Conservation (phyloP, 768 basidiomycete species). For the Rhodotorula kratochvilovae region DNA sequence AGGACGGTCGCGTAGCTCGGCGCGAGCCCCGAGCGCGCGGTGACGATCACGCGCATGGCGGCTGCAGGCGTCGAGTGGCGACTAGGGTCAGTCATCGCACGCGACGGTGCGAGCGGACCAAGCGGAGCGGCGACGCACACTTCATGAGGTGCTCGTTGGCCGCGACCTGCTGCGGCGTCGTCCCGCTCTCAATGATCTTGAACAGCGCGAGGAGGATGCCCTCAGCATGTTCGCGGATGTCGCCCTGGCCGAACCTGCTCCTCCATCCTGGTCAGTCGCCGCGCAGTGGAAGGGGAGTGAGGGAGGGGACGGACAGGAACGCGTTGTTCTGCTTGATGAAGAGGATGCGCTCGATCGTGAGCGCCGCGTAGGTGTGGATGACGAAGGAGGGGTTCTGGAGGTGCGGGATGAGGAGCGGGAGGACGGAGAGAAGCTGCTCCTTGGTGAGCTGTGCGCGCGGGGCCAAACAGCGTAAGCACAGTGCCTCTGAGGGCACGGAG, state of each 20-base stretch:
- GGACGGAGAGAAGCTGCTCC: slow-evolving; percentile 81
- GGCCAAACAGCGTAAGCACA: no score
- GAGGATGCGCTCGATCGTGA: slow-evolving; percentile 92
- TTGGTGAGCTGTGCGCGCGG: slow-evolving; percentile 67
- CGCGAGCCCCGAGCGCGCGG: slow-evolving; percentile 71
- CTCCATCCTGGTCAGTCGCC: neutral
- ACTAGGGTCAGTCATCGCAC: neutral
- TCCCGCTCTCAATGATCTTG: slow-evolving; percentile 69
- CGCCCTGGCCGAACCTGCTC: slow-evolving; percentile 74
- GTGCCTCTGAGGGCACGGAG: neutral
- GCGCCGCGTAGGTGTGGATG: slow-evolving; percentile 90
- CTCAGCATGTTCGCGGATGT: slow-evolving; percentile 77
- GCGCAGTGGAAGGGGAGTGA: neutral
- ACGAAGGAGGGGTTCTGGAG: slow-evolving; percentile 81
- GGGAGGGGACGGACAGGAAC: slow-evolving; percentile 59
- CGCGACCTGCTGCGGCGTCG: slow-evolving; percentile 82
- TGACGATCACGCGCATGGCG: slow-evolving; percentile 87
- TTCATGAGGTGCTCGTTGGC: slow-evolving; percentile 99
- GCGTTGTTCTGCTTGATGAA: slow-evolving; percentile 76
- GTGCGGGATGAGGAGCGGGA: slow-evolving; percentile 79
- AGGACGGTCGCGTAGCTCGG: slow-evolving; percentile 65
- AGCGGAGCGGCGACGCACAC: slow-evolving; percentile 55
- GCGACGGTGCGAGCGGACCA: neutral
- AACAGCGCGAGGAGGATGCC: slow-evolving; percentile 64
- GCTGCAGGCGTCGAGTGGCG: slow-evolving; percentile 54